These are phyloP conservation scores for Metschnikowia anglica DNA, from an alignment of 805 yeast species.

Conservation along the genomic window DNA sequence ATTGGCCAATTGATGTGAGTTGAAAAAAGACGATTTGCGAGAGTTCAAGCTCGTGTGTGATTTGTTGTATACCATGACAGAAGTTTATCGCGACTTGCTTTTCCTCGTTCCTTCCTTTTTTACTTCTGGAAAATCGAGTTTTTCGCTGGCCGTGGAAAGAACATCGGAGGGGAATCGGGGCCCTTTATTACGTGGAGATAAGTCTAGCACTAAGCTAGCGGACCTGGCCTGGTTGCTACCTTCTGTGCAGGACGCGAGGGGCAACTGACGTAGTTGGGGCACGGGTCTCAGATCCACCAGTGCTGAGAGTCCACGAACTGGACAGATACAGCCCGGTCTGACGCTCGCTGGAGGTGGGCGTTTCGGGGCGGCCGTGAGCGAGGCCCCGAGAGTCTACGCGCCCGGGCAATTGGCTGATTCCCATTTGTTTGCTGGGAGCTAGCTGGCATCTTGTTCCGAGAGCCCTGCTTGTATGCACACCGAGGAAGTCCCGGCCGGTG, in stretches of 20 bases:
- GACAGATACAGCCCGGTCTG: too few relatives aligned
- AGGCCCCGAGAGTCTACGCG: too few relatives aligned
- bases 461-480: conserved; percentile 3
- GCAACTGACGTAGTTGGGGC: conserved; percentile 9
- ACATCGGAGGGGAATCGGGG: neutral
- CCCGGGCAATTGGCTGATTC: too few relatives aligned
- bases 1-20: conserved; percentile 31
- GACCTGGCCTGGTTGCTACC: conserved; percentile 13
- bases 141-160: neutral
- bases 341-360: too few relatives aligned
- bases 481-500: too few relatives aligned
- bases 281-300: neutral
- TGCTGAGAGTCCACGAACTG: too few relatives aligned
- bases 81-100: neutral
- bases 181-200: conserved; percentile 1
- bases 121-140: neutral
- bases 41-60: conserved; percentile 43
- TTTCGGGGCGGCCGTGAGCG: too few relatives aligned
- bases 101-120: neutral
- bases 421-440: too few relatives aligned
- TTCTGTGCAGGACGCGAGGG: conserved; percentile 18
- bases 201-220: neutral
- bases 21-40: conserved; percentile 40
- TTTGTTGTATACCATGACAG: conserved; percentile 23
- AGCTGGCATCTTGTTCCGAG: too few relatives aligned